Base-by-base conservation (phyloP, 768 basidiomycete genomes). In the Lepiota brunneoincarnata region DNA sequence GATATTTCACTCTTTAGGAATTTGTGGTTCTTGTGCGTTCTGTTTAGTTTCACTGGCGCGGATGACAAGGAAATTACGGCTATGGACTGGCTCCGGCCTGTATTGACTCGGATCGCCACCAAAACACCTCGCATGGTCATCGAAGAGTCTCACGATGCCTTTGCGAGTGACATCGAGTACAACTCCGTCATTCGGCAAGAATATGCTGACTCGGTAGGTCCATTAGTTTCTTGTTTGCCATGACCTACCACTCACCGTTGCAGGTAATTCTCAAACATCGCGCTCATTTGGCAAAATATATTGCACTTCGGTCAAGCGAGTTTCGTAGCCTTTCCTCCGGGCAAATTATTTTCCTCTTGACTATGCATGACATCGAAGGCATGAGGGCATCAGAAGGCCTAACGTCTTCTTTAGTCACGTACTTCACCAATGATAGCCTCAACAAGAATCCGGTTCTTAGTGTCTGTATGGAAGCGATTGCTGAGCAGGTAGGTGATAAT, bases 11-110 rank as follows among this genome's bases (percentile, higher is more conserved):
- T 93, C 18, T 98, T 97, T 79, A 83, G 94, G 40, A 93, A 92
- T 63, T 78, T 94, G 71, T 99, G 96, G 96, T 93, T 95, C 69
- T 70, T 98, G 17, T 93, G 91, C 65, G 81, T 90, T 21, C 79
- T 96, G 14, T 93, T 96, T 62, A 81, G 87, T 18, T 89, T 98
- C 60, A 87, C 91, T 2, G 71, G 71, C 5, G 69, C 74, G 17
- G 75, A 78, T 31, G 75, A 77, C 28, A 75, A 72, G 18, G 83
- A 84, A 41, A 79, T 76, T 26, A 75, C 77, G 20, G 85, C 87
- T 1, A 86, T 88, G 81, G 82, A 86, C 40, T 92, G 92, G 88
- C 79, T 91, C 45, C 74, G 77, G 40, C 85, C 89, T 26, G 87
- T 90, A 1, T 74, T 97, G 15, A 76, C 79, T 26, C 82, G 86